Base-by-base conservation (phyloP, 2,329 filamentous ascomycete genomes). In the Fusarium dlaminii region DNA sequence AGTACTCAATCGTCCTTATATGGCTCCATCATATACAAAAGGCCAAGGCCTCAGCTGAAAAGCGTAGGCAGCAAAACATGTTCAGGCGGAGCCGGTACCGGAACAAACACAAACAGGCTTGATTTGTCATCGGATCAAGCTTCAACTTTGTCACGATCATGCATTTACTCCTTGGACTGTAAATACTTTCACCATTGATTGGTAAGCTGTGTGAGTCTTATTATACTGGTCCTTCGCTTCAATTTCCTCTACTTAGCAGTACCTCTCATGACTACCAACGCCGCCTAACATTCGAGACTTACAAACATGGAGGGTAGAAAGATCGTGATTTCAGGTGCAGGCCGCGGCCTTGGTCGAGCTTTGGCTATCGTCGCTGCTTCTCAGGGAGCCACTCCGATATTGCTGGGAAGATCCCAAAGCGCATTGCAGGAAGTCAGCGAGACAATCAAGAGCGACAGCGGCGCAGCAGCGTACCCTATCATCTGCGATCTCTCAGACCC, bases 291-390 rank as follows among this genome's bases (percentile, higher is more conserved):
- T 10, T 18, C 22, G 22, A 32, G 22, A 4, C 11, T 6, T 5
- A 22, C 22, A 15, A 34, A 15, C 13, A 64, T 64, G 61, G 9
- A 64, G 4, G 55, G 10, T 14, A 18, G 30, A 24, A 64, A 49
- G 3, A 37, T 64, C 3, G 55, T 64, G 12, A 64, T 64, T 37
- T 34, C 61, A 8, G 61, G 61, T 4, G 61, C 61, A 36, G 61
- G 61, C 1, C 61, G 61, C 3, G 55, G 61, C 0, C 55, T 61
- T 18, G 61, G 61, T 2, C 61, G 55, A 30, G 61, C 61, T 4
- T 29, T 64, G 6, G 55, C 61, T 0, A 64, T 64, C 5, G 43
- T 64, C 12, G 43, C 55, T 15, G 61, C 61, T 15, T 36, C 36
- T 22, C 15, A 22, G 8, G 61, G 61, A 20, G 61, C 61, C 8